These are phyloP conservation scores for Metschnikowia hibisci DNA, from an alignment of 805 yeast genomes.

Conservation along the genomic window DNA sequence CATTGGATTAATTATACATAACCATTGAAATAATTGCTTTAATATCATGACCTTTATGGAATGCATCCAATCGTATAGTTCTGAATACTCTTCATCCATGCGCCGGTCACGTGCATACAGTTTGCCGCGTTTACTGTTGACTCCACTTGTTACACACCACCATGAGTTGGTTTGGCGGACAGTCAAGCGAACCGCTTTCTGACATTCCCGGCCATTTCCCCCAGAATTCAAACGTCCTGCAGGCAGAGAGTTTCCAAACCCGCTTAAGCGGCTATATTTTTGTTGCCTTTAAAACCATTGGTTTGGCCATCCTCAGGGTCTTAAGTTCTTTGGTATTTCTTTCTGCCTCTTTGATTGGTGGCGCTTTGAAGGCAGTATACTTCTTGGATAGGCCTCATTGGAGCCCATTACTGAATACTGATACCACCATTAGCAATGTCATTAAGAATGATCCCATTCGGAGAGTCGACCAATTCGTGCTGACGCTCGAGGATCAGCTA, in stretches of 20 bases:
- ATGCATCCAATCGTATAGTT: too few relatives aligned
- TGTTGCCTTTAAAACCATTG: neutral
- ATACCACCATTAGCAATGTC: slow-evolving; percentile 14
- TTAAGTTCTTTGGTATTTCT: slow-evolving; percentile 1
- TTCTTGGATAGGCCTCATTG: slow-evolving; percentile 8
- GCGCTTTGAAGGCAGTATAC: slow-evolving; percentile 6
- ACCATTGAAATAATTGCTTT: too few relatives aligned
- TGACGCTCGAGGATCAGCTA: slow-evolving; percentile 47
- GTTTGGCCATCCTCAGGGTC: neutral
- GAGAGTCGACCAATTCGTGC: slow-evolving; percentile 48
- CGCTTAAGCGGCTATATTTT: neutral
- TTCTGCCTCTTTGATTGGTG: slow-evolving; percentile 1
- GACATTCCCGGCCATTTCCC: slow-evolving; percentile 1
- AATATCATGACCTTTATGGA: too few relatives aligned
- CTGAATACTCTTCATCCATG: too few relatives aligned
- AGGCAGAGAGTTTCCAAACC: neutral
- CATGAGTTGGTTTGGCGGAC: neutral
- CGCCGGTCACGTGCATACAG: too few relatives aligned
- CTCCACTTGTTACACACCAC: too few relatives aligned
- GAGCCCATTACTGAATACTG: slow-evolving; percentile 6
- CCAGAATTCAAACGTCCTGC: neutral
- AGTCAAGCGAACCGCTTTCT: neutral
- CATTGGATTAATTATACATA: too few relatives aligned
- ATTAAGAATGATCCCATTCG: slow-evolving; percentile 46
- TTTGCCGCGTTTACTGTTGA: too few relatives aligned